These are phyloP conservation scores for Schizochytrium sp. DNA, from an alignment of 108 stramenopile genomes.

Conservation along the genomic window DNA sequence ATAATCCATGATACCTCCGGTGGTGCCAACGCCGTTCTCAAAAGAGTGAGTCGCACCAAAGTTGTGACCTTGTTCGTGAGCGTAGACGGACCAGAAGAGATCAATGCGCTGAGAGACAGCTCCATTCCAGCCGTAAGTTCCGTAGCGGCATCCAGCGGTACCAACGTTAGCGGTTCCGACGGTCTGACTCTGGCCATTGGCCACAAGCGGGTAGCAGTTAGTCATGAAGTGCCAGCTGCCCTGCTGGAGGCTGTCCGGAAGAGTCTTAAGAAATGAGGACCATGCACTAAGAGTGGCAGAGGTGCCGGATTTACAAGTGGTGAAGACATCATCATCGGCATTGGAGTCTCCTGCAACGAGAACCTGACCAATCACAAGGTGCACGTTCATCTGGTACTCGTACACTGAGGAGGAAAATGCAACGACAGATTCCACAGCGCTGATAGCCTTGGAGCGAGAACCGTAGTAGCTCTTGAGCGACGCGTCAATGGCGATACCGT, in stretches of 20 bases:
- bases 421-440: not conserved
- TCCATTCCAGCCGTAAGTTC: not conserved
- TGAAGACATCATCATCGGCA: not conserved
- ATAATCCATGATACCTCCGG: slow-evolving; percentile 15
- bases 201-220: slow-evolving; percentile 43
- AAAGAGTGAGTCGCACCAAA: slow-evolving; percentile 30
- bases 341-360: not conserved
- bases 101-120: not conserved
- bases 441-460: not conserved
- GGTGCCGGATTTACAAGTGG: not conserved
- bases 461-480: not conserved
- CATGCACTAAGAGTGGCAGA: not conserved
- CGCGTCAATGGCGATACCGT: slow-evolving; percentile 44
- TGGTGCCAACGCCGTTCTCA: slow-evolving; percentile 22
- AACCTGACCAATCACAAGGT: not conserved
- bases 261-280: not conserved
- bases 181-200: not conserved
- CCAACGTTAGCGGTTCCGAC: slow-evolving; percentile 6
- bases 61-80: slow-evolving; percentile 49
- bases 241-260: slow-evolving; percentile 11
- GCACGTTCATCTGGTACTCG: slow-evolving; percentile 55
- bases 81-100: slow-evolving; percentile 21
- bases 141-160: slow-evolving; percentile 19
- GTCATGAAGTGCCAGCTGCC: slow-evolving; percentile 58
- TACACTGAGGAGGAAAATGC: slow-evolving; percentile 7